Evolutionary conservation across 352 stramenopile genomes (phyloP), one percentile per base, ranked within the genome.

Genomic region (Plasmopara halstedii): DNA sequence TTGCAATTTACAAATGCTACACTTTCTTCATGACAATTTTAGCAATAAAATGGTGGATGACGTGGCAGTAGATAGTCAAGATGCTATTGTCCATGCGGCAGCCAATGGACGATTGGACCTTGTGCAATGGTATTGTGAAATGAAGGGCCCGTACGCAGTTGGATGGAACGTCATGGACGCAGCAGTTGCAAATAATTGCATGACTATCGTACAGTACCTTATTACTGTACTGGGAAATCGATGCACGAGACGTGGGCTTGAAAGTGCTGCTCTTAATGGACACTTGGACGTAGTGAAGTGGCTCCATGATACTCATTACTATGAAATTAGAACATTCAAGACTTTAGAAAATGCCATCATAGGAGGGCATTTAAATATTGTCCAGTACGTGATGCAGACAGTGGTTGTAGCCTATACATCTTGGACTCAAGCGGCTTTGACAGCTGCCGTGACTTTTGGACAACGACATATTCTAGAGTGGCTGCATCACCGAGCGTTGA

Each of bases 111-210:
- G 56, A 23, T 9, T 76, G 37, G 66, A 73, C 10, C 21, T 72
- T 1, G 54, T 75, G 17, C 38, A 62, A 37, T 75, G 62, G 62
- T 60, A 65, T 42, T 65, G 58, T 47, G 54, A 72, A 14, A 53
- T 63, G 45, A 69, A 69, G 27, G 67, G 62, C 8, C 60, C 50
- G 3, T 71, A 67, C 39, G 55, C 63, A 9, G 65, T 71, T 22
- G 66, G 66, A 8, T 73, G 62, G 41, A 65, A 50, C 35, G 65
- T 61, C 9, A 71, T 77, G 66, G 66, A 72, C 43, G 59, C 66
- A 8, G 66, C 66, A 10, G 46, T 67, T n/a, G 62, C 62, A 2
- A 38, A 73, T 8, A 61, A 68, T 42, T 63, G 61, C 37, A 70
- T 77, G 58, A 27, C 60, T 14, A 42, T 77, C 19, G 66, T 73